Percentiles rank a stretch among this genome's conserved stretches.
Conservation (phyloP, 371 early-diverging fungal species). For the Mucor irregularis region DNA sequence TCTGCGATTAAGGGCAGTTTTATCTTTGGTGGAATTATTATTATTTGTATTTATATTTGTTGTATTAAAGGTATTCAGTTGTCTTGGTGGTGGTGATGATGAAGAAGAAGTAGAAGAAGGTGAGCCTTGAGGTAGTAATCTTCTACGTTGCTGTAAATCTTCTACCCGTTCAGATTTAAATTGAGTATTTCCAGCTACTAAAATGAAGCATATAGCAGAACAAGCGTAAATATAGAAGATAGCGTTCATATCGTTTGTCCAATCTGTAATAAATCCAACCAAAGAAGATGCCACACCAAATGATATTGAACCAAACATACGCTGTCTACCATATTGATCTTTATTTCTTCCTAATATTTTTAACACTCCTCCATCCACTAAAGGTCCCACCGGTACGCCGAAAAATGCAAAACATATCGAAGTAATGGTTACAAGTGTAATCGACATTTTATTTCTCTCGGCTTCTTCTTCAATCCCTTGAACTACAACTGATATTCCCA, state of each 20-base stretch:
- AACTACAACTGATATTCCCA: conserved; percentile 49
- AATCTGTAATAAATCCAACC: conserved; percentile 49
- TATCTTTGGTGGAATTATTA: neutral
- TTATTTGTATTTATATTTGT: neutral
- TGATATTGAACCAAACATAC: conserved; percentile 57
- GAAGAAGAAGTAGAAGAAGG: neutral
- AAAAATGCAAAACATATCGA: conserved; percentile 56
- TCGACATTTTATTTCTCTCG: conserved; percentile 31
- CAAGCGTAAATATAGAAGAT: conserved; percentile 51
- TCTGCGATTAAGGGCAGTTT: too few relatives aligned
- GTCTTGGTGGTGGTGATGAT: neutral
- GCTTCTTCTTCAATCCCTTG: conserved; percentile 29
- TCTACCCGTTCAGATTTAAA: conserved; percentile 45
- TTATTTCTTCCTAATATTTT: conserved; percentile 52
- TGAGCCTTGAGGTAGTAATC: neutral
- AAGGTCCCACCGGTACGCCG: conserved; percentile 51
- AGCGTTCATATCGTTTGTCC: conserved; percentile 52
- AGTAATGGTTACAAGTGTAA: conserved; percentile 43
- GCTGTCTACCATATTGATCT: conserved; percentile 53
- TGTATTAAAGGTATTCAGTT: too few relatives aligned
- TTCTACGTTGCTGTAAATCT: neutral
- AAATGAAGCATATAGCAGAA: conserved; percentile 46
- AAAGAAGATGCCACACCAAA: conserved; percentile 51
- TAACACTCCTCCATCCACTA: conserved; percentile 54
- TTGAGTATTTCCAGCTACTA: conserved; percentile 44